A percentile compares a stretch with the other conserved stretches of the same genome.
Conservation (phyloP, 495 filamentous ascomycete species). For the Parathielavia appendiculata region DNA sequence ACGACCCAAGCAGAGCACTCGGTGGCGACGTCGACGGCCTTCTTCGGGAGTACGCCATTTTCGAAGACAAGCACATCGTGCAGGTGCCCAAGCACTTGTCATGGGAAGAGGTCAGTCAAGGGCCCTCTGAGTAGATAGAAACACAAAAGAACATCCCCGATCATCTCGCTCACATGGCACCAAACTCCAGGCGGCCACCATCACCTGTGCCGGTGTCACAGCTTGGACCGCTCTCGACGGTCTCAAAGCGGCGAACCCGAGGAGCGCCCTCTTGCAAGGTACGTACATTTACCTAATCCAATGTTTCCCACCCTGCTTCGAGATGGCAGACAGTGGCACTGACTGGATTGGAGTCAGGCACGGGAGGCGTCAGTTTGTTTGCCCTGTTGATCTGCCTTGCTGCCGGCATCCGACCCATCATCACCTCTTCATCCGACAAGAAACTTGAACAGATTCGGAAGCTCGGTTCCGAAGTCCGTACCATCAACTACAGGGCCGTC, state of each 20-base stretch:
- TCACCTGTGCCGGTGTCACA: conserved; percentile 17
- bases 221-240: conserved; percentile 15
- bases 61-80: conserved; percentile 25
- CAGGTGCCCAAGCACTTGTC: conserved; percentile 25
- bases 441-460: conserved; percentile 18
- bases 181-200: conserved; percentile 9
- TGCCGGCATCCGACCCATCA: conserved; percentile 30
- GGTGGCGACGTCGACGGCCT: conserved; percentile 29
- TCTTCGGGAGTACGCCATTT: conserved; percentile 30
- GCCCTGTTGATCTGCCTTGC: conserved; percentile 23
- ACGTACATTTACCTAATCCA: too few species aligned
- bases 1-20: not conserved
- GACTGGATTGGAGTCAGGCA: too few species aligned
- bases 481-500: conserved; percentile 30
- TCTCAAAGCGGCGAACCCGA: not conserved
- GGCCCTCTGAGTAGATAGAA: too few species aligned
- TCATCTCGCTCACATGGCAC: not conserved
- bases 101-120: conserved; percentile 18
- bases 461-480: not conserved
- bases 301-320: too few species aligned
- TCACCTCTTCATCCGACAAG: conserved; percentile 39
- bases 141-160: too few species aligned
- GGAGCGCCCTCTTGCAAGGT: conserved; percentile 5
- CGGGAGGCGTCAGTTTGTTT: conserved; percentile 24
- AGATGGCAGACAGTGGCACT: too few species aligned